Evolutionary conservation across 129 eudicot genomes (phyloP).

Genomic region (Ambrosia trifida): DNA sequence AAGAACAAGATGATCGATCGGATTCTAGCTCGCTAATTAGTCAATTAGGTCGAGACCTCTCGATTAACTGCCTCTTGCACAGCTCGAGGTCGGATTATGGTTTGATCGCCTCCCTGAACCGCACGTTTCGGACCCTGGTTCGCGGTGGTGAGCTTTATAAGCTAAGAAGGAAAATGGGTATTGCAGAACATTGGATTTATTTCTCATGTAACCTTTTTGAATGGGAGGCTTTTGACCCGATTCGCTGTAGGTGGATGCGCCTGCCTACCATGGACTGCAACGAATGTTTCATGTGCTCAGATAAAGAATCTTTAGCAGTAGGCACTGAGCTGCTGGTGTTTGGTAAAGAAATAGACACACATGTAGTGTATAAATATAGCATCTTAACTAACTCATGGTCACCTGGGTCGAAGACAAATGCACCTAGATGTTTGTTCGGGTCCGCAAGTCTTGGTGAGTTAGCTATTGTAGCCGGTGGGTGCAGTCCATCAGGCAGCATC

Average conservation of each 20-base stretch:
- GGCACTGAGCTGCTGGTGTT: constrained; percentile 83
- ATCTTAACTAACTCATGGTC: constrained; percentile 75
- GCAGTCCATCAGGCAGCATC: constrained; percentile 54
- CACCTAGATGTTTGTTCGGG: constrained; percentile 71
- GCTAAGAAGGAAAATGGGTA: constrained; percentile 51
- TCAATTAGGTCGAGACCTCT: constrained; percentile 59
- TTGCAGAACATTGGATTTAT: constrained; percentile 78
- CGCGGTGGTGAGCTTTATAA: constrained; percentile 55
- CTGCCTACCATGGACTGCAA: constrained; percentile 65
- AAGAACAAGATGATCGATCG: constrained; percentile 32
- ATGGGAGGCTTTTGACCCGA: constrained; percentile 91
- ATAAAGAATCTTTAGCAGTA: constrained; percentile 86
- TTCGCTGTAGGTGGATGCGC: constrained; percentile 61
- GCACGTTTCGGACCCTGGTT: constrained; percentile 49
- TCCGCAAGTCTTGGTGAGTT: constrained; percentile 64
- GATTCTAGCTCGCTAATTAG: constrained; percentile 53
- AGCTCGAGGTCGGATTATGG: constrained; percentile 72
- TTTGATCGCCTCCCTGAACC: constrained; percentile 49
- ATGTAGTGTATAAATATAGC: constrained; percentile 68
- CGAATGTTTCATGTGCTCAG: constrained; percentile 72
- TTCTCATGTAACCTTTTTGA: constrained; percentile 67
- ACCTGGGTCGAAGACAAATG: constrained; percentile 45
- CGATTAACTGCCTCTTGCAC: constrained; percentile 55
- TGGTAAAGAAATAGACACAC: constrained; percentile 59
- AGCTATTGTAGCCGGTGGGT: constrained; percentile 76